Conservation (phyloP, 2,329 filamentous ascomycete genomes). For the Dryadomyces quercivorus region DNA sequence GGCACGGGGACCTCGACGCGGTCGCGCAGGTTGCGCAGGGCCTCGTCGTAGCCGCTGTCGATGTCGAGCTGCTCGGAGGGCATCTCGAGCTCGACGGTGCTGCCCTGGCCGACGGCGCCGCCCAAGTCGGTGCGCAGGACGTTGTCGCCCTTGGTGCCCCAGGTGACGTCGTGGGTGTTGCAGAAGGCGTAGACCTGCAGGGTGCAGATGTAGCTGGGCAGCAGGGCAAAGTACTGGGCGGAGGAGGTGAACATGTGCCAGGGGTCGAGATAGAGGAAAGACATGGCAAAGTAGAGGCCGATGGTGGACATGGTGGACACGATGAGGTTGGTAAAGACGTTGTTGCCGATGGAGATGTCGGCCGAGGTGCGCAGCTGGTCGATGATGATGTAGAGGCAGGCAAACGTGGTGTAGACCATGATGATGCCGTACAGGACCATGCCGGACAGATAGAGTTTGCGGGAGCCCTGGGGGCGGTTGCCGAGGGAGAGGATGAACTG, state of each 20-base stretch:
- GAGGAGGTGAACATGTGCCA: slow-evolving; percentile 98
- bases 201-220: slow-evolving; percentile 92
- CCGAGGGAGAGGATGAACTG: slow-evolving; percentile 96
- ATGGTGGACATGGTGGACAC: slow-evolving; percentile 80
- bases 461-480: slow-evolving; percentile 89
- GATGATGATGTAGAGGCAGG: slow-evolving; percentile 77
- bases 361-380: slow-evolving; percentile 53
- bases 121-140: slow-evolving; percentile 87
- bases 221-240: slow-evolving; percentile 80
- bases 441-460: slow-evolving; percentile 74
- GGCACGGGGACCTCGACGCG: slow-evolving; percentile 65
- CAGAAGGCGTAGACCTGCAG: slow-evolving; percentile 98
- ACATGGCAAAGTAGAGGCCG: slow-evolving; percentile 93
- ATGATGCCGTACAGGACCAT: slow-evolving; percentile 89
- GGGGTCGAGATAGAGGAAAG: slow-evolving; percentile 89
- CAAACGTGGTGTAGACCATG: slow-evolving; percentile 92
- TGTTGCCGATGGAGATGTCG: slow-evolving; percentile 52
- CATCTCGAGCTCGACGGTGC: slow-evolving; percentile 89
- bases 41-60: slow-evolving; percentile 93
- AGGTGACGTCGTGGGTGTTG: slow-evolving; percentile 97
- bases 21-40: slow-evolving; percentile 88
- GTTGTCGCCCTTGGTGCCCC: slow-evolving; percentile 98
- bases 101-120: slow-evolving; percentile 62
- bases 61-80: slow-evolving; percentile 96
- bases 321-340: slow-evolving; percentile 90